These are phyloP conservation scores for Tuber microsphaerosporum DNA, from an alignment of 495 filamentous ascomycete genomes.

Conservation along the genomic window DNA sequence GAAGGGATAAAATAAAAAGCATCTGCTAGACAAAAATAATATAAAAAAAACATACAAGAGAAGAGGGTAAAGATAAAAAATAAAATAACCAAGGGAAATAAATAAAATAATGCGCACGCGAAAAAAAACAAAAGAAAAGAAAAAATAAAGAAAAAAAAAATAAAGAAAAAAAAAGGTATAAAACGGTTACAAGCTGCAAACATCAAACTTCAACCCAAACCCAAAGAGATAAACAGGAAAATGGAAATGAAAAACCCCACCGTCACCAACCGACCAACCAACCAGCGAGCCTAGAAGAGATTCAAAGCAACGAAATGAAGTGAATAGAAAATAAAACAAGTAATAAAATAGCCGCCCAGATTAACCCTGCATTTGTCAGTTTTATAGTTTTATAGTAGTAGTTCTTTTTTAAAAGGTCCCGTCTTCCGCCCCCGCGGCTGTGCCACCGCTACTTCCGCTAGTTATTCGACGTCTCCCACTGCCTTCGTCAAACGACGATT, in stretches of 20 bases:
- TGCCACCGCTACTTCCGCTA: conserved; percentile 6
- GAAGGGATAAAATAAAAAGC: conserved; percentile 28
- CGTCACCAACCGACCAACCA: conserved; percentile 16
- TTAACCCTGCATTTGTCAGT: not conserved
- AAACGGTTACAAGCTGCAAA: conserved; percentile 19
- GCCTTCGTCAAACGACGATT: conserved; percentile 25
- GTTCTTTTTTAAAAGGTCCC: conserved; percentile 23
- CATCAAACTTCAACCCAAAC: conserved; percentile 25
- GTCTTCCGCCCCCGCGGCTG: conserved; percentile 20
- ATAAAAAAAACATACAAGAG: conserved; percentile 20
- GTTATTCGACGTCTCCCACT: conserved; percentile 13
- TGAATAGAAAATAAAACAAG: conserved; percentile 18
- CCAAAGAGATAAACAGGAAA: conserved; percentile 9
- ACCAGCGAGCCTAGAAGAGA: conserved; percentile 18
- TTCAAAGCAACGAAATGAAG: conserved; percentile 20
- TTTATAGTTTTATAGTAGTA: not conserved
- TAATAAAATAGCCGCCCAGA: conserved; percentile 13
- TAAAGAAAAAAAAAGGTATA: conserved; percentile 22
- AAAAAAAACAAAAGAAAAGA: no score
- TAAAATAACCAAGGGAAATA: conserved; percentile 10
- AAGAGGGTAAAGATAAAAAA: conserved; percentile 16
- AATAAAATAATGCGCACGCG: conserved; percentile 8
- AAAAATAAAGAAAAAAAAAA: no score
- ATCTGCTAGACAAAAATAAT: conserved; percentile 36
- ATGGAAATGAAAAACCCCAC: conserved; percentile 28